phyloP scores from a whole-genome alignment of 805 yeast genomes.

The Kluyveromyces siamensis region DNA sequence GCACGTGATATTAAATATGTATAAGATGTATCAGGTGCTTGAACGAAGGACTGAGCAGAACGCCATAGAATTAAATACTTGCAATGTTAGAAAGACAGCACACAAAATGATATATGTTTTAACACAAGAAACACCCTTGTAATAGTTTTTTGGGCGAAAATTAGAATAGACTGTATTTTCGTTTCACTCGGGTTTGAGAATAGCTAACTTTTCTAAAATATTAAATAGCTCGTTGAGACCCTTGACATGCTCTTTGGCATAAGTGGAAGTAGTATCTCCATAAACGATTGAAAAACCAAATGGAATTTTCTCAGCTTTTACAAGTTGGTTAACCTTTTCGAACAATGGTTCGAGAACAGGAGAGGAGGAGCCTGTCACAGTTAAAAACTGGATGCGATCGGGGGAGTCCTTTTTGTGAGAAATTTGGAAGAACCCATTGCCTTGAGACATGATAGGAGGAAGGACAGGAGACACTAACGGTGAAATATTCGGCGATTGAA shows the following conservation, averaged over 20 bases:
- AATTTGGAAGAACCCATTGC: slow-evolving; percentile 2
- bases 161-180: no score
- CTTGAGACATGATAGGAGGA: slow-evolving; percentile 7
- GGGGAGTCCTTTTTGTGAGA: slow-evolving; percentile 10
- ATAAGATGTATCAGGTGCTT: no score
- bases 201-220: slow-evolving; percentile 28
- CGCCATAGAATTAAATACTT: no score
- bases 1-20: neutral
- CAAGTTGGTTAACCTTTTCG: slow-evolving; percentile 40
- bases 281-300: slow-evolving; percentile 53
- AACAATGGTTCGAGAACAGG: slow-evolving; percentile 63
- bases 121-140: no score
- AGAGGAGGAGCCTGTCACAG: slow-evolving; percentile 58
- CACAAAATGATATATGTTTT: no score
- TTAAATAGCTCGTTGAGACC: slow-evolving; percentile 65
- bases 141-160: neutral
- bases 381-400: slow-evolving; percentile 33
- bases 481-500: slow-evolving; percentile 3
- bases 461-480: slow-evolving; percentile 3
- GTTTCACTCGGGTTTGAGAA: neutral
- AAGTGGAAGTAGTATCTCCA: slow-evolving; percentile 40
- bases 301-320: slow-evolving; percentile 30
- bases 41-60: no score
- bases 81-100: no score
- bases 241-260: slow-evolving; percentile 53